phyloP scores from a whole-genome alignment of 2,329 filamentous ascomycete species.

The Fusarium globosum region DNA sequence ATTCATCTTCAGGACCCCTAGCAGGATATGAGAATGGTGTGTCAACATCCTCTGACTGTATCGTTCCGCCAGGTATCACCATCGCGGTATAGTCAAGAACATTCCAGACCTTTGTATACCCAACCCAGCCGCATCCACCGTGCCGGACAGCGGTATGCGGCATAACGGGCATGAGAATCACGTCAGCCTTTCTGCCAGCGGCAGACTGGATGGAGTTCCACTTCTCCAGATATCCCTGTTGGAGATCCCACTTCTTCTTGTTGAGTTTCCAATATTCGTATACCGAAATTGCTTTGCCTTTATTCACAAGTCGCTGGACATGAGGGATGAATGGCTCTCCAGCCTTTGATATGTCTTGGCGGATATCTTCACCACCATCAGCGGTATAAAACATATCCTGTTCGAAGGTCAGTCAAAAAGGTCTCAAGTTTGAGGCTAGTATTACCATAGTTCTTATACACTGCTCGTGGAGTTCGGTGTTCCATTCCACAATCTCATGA shows the following conservation, averaged over 20 bases:
- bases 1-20: slow-evolving; percentile 1
- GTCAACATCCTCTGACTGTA: neutral
- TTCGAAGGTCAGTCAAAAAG: neutral
- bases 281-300: neutral
- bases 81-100: neutral
- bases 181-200: neutral
- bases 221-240: neutral
- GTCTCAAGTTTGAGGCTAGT: rapidly evolving
- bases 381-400: neutral
- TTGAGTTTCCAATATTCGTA: slow-evolving; percentile 9
- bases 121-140: slow-evolving; percentile 3
- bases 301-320: neutral
- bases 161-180: slow-evolving; percentile 1
- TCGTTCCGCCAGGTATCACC: neutral
- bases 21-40: neutral
- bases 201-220: neutral
- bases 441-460: slow-evolving; percentile 8
- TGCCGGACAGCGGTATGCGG: neutral
- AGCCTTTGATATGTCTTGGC: neutral
- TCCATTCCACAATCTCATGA: slow-evolving; percentile 6
- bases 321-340: slow-evolving; percentile 1
- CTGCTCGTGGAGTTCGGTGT: neutral
- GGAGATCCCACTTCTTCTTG: slow-evolving; percentile 1
- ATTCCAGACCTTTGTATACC: slow-evolving; percentile 7
- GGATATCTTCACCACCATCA: slow-evolving; percentile 4